Evolutionary conservation across 2,329 filamentous ascomycete genomes (phyloP), one percentile per base, ranked within the genome.

Genomic region (Nigrograna mackinnonii): DNA sequence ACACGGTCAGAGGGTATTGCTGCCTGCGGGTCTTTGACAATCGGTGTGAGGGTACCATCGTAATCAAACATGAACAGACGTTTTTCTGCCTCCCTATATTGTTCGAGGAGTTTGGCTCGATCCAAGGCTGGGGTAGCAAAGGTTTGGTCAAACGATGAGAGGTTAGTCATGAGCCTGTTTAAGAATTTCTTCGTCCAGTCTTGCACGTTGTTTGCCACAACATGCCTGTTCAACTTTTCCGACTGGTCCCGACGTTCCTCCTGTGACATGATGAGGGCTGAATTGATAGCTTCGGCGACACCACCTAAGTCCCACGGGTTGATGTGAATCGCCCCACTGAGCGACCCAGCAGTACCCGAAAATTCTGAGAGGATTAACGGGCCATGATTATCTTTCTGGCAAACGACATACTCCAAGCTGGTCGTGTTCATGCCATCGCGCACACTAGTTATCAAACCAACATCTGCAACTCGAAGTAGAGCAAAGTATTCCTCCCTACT

Each of bases 31-130:
- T 97, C 91, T 55, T 87, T 86, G 41, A 97, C 94, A 57, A 99
- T 97, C 0, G 91, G 79, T 3, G 94, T 97, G 41, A 99, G 79
- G 1, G 94, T 99, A 35, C 94, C 94, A 66, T 99, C 94, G 61
- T 99, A 99, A 72, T 99, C 94, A 64, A 97, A 96, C 89, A 99
- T 92, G 75, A 97, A 96, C 3, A 99, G 77, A 9, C 94, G 84
- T 70, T 88, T 89, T 49, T 80, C 80, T 3, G 90, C 84, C 28
- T 79, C 75, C 46, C 84, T 82, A 69, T 96, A 97, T 46, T 85
- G 85, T 41, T 79, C 74, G 26, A 95, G 75, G 52, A 96, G 71
- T 49, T 83, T 77, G 3, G 83, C 77, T 24, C 85, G 84, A 64
- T 97, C 91, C 16, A 97, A 81, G 2, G 86, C 79, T 0, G 92